These are phyloP conservation scores for Kwoniella europaea DNA, from an alignment of 768 basidiomycete genomes.

Conservation along the genomic window DNA sequence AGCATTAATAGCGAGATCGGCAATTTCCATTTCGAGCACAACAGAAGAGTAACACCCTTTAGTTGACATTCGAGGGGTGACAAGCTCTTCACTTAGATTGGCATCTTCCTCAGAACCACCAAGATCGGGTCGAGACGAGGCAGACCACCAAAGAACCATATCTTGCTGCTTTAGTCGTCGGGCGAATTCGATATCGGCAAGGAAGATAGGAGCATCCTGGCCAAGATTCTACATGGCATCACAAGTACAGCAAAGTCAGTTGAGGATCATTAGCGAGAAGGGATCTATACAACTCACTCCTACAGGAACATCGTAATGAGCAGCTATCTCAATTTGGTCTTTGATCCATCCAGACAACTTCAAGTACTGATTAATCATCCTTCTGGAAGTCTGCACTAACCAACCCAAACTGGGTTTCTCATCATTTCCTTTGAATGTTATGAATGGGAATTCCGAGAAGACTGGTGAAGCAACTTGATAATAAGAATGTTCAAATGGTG, in stretches of 20 bases:
- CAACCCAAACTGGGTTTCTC: slow-evolving; percentile 81
- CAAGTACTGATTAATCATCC: slow-evolving; percentile 84
- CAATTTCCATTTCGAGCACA: slow-evolving; percentile 83
- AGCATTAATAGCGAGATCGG: slow-evolving; percentile 91
- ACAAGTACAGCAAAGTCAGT: not conserved
- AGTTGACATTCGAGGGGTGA: slow-evolving; percentile 79
- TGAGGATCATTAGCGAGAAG: not conserved
- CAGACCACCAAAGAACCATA: slow-evolving; percentile 95
- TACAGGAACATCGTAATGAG: slow-evolving; percentile 89
- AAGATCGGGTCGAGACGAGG: slow-evolving; percentile 82
- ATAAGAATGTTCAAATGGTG: slow-evolving; percentile 79
- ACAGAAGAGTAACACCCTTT: slow-evolving; percentile 92
- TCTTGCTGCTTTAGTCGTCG: slow-evolving; percentile 85
- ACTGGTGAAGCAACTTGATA: slow-evolving; percentile 75
- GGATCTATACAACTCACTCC: slow-evolving; percentile 60
- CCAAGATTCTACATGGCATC: slow-evolving; percentile 68
- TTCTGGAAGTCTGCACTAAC: slow-evolving; percentile 79
- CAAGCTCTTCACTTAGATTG: slow-evolving; percentile 74
- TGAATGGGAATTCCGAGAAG: slow-evolving; percentile 79
- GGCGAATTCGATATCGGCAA: slow-evolving; percentile 89
- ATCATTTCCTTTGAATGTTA: slow-evolving; percentile 68
- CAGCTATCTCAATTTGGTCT: slow-evolving; percentile 74
- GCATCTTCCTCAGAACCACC: slow-evolving; percentile 91
- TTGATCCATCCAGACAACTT: slow-evolving; percentile 78
- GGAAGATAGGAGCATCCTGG: slow-evolving; percentile 81